Conservation (phyloP, 75 land plant genomes). For the Chamaecyparis obtusa region DNA sequence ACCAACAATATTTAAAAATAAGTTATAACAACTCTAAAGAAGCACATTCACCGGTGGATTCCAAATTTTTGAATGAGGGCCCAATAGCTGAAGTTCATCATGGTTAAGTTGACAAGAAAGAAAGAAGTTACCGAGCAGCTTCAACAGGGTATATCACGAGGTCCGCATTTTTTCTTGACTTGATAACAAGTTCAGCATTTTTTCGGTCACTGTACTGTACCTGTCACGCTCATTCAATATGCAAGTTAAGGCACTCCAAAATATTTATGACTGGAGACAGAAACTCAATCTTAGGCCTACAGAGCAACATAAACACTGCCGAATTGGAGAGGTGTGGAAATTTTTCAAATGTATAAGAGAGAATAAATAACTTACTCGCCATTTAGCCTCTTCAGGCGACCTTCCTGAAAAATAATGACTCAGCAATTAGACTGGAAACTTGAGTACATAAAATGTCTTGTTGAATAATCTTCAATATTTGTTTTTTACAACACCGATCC, state of each 20-base stretch:
- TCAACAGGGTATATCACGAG: slow-evolving; percentile 62
- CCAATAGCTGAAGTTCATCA: background rate
- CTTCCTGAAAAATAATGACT: slow-evolving; percentile 44
- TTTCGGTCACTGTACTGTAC: slow-evolving; percentile 84
- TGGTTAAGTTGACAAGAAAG: background rate
- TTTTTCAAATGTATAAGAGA: background rate
- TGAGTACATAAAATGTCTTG: background rate
- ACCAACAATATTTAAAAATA: no score
- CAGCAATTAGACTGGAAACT: background rate
- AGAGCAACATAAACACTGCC: background rate
- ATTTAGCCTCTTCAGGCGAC: slow-evolving; percentile 68
- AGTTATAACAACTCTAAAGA: background rate
- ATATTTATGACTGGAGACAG: background rate
- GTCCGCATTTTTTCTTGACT: slow-evolving; percentile 75
- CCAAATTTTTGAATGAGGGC: background rate
- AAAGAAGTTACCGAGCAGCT: background rate
- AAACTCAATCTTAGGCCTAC: background rate
- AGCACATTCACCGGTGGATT: background rate
- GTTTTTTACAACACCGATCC: background rate
- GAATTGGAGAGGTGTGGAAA: background rate
- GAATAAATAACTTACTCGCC: slow-evolving; percentile 59
- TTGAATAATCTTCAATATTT: background rate
- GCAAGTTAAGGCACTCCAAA: background rate
- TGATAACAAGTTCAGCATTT: slow-evolving; percentile 84
- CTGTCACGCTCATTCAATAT: slow-evolving; percentile 32